Evolutionary conservation across 2,329 filamentous ascomycete genomes (phyloP).

Genomic region (Sclerotinia subarctica): DNA sequence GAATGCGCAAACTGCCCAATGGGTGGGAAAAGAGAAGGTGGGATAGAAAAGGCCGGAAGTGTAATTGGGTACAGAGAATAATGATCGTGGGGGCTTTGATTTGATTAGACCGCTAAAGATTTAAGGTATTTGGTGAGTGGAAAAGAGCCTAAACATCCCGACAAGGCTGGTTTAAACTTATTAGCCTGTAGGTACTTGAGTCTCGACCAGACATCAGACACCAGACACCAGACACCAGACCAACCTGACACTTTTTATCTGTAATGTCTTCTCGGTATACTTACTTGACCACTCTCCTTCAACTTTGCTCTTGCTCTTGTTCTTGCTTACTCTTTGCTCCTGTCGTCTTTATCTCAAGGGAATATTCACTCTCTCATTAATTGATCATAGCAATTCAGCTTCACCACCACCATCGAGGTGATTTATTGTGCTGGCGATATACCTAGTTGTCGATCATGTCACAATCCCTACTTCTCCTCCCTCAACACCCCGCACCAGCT

Average conservation of each 20-base stretch:
- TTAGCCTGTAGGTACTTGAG: not conserved
- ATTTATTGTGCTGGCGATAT: not conserved
- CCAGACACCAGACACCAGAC: too few species aligned
- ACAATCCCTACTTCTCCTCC: constrained; percentile 59
- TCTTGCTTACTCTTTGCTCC: not conserved
- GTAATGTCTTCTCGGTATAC: not conserved
- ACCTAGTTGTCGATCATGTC: constrained; percentile 11
- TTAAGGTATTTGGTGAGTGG: not conserved
- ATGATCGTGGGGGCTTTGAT: not conserved
- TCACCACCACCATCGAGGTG: not conserved
- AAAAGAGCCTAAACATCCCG: constrained; percentile 6
- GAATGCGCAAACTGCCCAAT: not conserved
- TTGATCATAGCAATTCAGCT: not conserved
- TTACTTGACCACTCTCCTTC: too few species aligned
- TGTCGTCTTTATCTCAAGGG: not conserved
- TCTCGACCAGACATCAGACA: not conserved
- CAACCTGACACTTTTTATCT: not conserved
- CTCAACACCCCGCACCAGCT: constrained; percentile 58
- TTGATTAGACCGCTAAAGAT: constrained; percentile 1
- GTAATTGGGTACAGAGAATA: not conserved
- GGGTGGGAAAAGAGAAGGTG: not conserved
- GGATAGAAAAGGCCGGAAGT: not conserved
- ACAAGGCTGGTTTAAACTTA: not conserved
- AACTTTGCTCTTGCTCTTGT: too few species aligned
- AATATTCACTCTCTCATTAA: not conserved